phyloP scores from a whole-genome alignment of 1,284 basidiomycete genomes.

The Tilletiopsis washingtonensis region DNA sequence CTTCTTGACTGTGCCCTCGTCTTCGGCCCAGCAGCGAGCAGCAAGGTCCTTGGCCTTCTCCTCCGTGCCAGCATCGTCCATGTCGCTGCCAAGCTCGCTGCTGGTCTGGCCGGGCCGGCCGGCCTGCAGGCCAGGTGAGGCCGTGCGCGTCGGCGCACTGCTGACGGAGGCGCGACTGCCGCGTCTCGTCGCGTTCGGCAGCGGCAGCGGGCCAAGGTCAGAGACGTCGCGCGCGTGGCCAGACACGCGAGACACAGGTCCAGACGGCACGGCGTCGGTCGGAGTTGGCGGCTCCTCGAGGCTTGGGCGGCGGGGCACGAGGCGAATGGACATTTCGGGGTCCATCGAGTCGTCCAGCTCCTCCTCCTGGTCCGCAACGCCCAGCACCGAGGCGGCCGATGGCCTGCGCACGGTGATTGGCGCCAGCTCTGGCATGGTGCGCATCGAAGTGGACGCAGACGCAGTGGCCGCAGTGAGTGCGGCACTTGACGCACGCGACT shows the following conservation, averaged over 20 bases:
- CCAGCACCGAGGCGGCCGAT: no score
- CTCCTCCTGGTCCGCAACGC: no score
- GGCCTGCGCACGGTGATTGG: no score
- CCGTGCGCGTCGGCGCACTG: no score
- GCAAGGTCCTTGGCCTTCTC: conserved; percentile 56
- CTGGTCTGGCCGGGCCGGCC: no score
- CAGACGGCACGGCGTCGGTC: neutral
- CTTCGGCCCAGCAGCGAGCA: conserved; percentile 73
- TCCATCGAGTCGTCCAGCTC: conserved; percentile 1
- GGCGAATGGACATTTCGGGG: conserved; percentile 22
- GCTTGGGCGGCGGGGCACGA: conserved; percentile 5
- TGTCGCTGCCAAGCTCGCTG: neutral
- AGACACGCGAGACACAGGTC: neutral
- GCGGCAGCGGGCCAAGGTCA: neutral
- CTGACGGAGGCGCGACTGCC: no score
- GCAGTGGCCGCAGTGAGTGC: no score
- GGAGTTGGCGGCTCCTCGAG: neutral
- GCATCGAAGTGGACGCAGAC: no score
- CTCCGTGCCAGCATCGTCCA: neutral
- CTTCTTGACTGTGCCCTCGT: conserved; percentile 69
- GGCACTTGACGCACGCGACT: neutral
- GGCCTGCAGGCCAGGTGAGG: no score
- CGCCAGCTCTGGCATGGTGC: no score
- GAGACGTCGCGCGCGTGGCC: neutral
- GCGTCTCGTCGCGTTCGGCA: neutral